phyloP scores from a whole-genome alignment of 2,329 filamentous ascomycete genomes.

The Zalaria obscura region DNA sequence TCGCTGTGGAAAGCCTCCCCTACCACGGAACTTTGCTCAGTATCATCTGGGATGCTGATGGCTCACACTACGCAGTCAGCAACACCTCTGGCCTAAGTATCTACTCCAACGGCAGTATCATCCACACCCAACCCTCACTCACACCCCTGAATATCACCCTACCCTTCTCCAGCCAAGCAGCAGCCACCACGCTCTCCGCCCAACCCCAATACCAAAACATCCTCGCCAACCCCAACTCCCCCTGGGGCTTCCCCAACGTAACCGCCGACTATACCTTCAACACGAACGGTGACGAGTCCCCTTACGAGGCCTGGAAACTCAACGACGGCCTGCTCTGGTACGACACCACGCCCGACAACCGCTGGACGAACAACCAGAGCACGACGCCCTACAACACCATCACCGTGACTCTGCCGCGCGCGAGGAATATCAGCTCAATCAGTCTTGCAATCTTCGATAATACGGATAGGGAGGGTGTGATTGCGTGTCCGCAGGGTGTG shows the following conservation, averaged over 20 bases:
- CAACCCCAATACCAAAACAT: conserved; percentile 22
- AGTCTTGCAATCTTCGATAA: conserved; percentile 18
- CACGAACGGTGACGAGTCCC: conserved; percentile 9
- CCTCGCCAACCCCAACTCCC: conserved; percentile 23
- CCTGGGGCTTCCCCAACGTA: conserved; percentile 18
- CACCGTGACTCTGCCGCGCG: conserved; percentile 8
- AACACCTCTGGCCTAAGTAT: conserved; percentile 19
- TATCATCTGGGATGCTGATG: conserved; percentile 26
- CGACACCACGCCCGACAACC: conserved; percentile 23
- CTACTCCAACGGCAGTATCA: conserved; percentile 21
- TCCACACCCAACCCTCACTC: conserved; percentile 12
- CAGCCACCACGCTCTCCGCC: conserved; percentile 9
- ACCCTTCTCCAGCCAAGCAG: conserved; percentile 7
- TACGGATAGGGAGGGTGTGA: conserved; percentile 20
- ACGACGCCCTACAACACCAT: conserved; percentile 8
- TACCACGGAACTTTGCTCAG: conserved; percentile 30
- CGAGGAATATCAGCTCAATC: conserved; percentile 8
- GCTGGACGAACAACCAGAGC: conserved; percentile 14
- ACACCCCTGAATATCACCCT: conserved; percentile 9
- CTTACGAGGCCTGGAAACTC: conserved; percentile 22
- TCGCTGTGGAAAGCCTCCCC: conserved; percentile 27
- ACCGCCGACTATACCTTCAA: conserved; percentile 22
- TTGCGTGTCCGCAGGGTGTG: conserved; percentile 11
- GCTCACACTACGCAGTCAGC: conserved; percentile 21
- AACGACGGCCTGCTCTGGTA: conserved; percentile 30